Conservation (phyloP, 2,329 filamentous ascomycete genomes). For the Pseudocercospora macadamiae region DNA sequence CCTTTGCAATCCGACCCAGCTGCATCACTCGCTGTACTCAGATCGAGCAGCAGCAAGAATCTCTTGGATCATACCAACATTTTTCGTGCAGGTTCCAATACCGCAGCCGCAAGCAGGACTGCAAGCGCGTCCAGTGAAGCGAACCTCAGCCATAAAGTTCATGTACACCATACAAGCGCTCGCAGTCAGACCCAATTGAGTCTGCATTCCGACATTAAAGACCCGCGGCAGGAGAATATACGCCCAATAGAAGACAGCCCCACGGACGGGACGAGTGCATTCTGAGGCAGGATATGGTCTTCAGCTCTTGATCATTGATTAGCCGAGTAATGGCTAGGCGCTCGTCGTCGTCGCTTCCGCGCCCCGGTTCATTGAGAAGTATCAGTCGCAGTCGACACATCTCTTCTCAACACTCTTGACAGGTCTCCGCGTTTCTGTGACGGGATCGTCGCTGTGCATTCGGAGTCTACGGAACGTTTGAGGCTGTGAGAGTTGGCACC, state of each 20-base stretch:
- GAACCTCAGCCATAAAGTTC: neutral
- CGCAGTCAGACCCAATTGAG: conserved; percentile 6
- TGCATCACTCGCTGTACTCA: conserved; percentile 1
- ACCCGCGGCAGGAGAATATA: conserved; percentile 10
- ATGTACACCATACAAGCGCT: neutral
- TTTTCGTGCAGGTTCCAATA: conserved; percentile 15
- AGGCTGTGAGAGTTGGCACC: conserved; percentile 1
- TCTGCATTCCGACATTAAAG: neutral
- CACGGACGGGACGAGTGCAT: neutral
- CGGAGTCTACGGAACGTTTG: neutral
- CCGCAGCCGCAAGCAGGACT: neutral
- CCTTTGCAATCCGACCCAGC: neutral
- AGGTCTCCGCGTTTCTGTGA: neutral
- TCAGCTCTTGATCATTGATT: neutral
- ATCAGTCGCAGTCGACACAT: too few relatives aligned
- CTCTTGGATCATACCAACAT: conserved; percentile 29
- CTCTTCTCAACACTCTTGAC: neutral
- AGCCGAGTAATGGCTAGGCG: neutral
- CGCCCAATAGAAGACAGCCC: conserved; percentile 1
- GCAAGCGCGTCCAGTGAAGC: neutral
- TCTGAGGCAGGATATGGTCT: neutral
- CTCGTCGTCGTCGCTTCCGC: neutral
- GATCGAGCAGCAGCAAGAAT: conserved; percentile 19
- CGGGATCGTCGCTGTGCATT: conserved; percentile 4
- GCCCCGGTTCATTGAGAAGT: neutral